These are phyloP conservation scores for Cymbidium sinense DNA, from an alignment of 106 monocot species.

Conservation along the genomic window DNA sequence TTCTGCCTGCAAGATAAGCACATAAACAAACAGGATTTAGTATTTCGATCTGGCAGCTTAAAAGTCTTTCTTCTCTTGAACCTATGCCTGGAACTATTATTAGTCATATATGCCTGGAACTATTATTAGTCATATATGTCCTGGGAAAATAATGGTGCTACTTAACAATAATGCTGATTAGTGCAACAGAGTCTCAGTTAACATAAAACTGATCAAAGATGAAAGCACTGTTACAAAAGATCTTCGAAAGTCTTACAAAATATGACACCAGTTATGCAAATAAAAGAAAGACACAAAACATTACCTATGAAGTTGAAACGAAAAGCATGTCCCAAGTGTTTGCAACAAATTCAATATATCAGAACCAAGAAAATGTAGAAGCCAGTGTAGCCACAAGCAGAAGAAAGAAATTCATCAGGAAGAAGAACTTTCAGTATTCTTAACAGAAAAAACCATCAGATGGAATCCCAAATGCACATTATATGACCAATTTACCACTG, in stretches of 20 bases:
- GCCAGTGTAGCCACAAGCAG: too few relatives aligned
- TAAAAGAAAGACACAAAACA: neutral
- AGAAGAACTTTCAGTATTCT: too few relatives aligned
- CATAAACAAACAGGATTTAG: neutral
- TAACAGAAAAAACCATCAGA: too few relatives aligned
- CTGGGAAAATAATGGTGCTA: neutral
- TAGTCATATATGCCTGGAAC: too few relatives aligned
- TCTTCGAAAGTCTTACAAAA: too few relatives aligned
- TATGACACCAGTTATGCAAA: neutral
- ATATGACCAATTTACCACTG: too few relatives aligned
- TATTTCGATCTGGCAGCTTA: too few relatives aligned
- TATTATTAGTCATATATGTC: neutral
- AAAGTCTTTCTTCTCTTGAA: neutral
- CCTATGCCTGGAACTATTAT: neutral
- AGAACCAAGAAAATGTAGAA: too few relatives aligned
- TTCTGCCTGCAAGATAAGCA: conserved; percentile 16
- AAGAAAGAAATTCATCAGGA: too few relatives aligned
- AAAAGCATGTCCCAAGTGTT: too few relatives aligned
- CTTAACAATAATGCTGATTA: neutral
- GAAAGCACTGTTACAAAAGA: neutral
- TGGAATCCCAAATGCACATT: too few relatives aligned
- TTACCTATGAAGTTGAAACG: neutral
- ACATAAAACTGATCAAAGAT: neutral
- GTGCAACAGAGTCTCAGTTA: neutral
- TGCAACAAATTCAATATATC: too few relatives aligned